Base-by-base conservation (phyloP, 352 stramenopile genomes). In the Globisporangium heterothallicum region DNA sequence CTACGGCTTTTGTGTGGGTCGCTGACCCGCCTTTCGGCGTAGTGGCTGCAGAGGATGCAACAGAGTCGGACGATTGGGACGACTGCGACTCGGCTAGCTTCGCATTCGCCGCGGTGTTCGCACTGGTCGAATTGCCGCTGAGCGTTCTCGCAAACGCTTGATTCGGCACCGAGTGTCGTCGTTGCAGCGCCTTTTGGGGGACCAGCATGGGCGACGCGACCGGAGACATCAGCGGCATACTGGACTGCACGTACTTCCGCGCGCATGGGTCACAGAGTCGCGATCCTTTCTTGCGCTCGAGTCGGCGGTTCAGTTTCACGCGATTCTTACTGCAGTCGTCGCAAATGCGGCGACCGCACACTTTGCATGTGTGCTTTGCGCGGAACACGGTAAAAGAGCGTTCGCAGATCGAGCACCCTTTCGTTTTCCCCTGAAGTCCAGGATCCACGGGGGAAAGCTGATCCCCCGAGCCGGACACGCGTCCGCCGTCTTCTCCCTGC, bases 301-400 rank as follows among this genome's bases (percentile, higher is more conserved):
- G 59, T 4, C 76, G 60, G 13, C 74, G 69, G 49, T 92, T 66
- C 12, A 87, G 66, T 58, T 89, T 88, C 50, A 88, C 72, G 29
- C 82, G 61, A 61, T 81, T 92, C 65, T 88, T 86, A 58, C 77
- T 89, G 63, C 82, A 92, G 66, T 89, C 77, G 46, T 92, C 81
- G 51, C 82, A 92, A 44, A 90, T 81, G 55, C 84, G 83, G 38
- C 72, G 64, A 30, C 60, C 48, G 51, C 82, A 92, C 4, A 86
- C 53, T 58, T 86, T 85, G 56, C 82, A 92, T 55, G 79, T 88
- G 55, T 92, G 82, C 60, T 90, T 90, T 44, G 79, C 65, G 32
- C 78, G 77, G 48, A 92, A 89, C 35, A 92, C 77, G 2, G 73
- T 78, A 51, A 90, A 90, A 22, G 79, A 84, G 2, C 76, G 74